Evolutionary conservation across 441 rosid genomes (phyloP).

Genomic region (Hura crepitans): DNA sequence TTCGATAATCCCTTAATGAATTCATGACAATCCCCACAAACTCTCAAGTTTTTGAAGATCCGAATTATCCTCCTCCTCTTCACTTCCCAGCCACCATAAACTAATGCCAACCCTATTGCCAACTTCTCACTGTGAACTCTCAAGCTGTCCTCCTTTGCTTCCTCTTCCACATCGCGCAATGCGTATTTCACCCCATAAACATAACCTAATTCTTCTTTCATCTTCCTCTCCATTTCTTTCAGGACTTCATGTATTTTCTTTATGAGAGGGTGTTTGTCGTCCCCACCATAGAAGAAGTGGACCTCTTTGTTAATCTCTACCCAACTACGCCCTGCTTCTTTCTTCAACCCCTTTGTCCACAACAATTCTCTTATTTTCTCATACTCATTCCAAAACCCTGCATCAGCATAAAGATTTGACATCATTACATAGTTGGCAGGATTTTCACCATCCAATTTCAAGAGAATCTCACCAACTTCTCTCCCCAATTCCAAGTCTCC

Average conservation of each 20-base stretch:
- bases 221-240: slow-evolving; percentile 58
- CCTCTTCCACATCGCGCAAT: slow-evolving; percentile 69
- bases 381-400: slow-evolving; percentile 59
- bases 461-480: slow-evolving; percentile 61
- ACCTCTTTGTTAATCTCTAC: slow-evolving; percentile 64
- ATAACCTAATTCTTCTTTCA: slow-evolving; percentile 69
- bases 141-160: slow-evolving; percentile 44
- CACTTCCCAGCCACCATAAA: slow-evolving; percentile 38
- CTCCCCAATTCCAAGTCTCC: slow-evolving; percentile 58
- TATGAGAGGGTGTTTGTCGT: slow-evolving; percentile 49
- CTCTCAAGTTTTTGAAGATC: slow-evolving; percentile 77
- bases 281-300: slow-evolving; percentile 60
- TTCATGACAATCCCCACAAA: slow-evolving; percentile 75
- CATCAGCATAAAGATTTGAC: slow-evolving; percentile 78
- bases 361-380: slow-evolving; percentile 52
- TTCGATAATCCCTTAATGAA: slow-evolving; percentile 68
- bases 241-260: slow-evolving; percentile 44
- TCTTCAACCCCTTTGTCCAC: slow-evolving; percentile 49
- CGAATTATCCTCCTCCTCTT: slow-evolving; percentile 48
- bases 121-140: slow-evolving; percentile 80
- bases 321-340: slow-evolving; percentile 84
- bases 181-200: slow-evolving; percentile 44
- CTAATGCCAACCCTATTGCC: slow-evolving; percentile 65
- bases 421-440: slow-evolving; percentile 76
- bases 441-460: slow-evolving; percentile 52